phyloP scores from a whole-genome alignment of 345 rosid species.

The Acer saccharum region DNA sequence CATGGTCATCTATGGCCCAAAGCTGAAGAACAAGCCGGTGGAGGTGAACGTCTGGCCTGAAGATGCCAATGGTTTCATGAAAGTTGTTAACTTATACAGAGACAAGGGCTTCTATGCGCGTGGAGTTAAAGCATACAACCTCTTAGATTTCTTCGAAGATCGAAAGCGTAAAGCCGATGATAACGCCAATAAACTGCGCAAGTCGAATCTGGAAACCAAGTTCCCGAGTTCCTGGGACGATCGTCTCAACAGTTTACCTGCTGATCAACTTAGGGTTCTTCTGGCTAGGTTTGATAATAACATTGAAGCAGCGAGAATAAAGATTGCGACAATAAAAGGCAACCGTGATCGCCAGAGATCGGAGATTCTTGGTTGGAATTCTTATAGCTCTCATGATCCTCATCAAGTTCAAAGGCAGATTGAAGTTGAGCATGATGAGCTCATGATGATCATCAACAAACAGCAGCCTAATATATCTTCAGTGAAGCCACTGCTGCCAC shows the following conservation, averaged over 20 bases:
- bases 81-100: constrained; percentile 33
- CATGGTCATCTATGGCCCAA: constrained; percentile 40
- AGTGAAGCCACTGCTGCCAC: not conserved
- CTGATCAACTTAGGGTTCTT: constrained; percentile 9
- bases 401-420: not conserved
- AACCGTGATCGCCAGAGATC: not conserved
- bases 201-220: constrained; percentile 11
- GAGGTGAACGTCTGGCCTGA: constrained; percentile 35
- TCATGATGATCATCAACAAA: not conserved
- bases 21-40: constrained; percentile 2
- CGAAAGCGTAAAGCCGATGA: constrained; percentile 8
- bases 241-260: not conserved
- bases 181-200: not conserved
- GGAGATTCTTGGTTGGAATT: not conserved
- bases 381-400: not conserved
- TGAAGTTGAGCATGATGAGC: not conserved
- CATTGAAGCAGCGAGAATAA: constrained; percentile 7
- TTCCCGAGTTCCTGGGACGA: constrained; percentile 11
- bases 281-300: not conserved
- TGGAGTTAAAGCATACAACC: constrained; percentile 14
- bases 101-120: constrained; percentile 22
- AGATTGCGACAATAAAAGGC: not conserved
- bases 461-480: not conserved
- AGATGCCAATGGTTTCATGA: constrained; percentile 22
- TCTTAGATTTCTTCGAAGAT: constrained; percentile 16